A percentile compares a stretch with the other conserved stretches of the same genome.
phyloP scores from a whole-genome alignment of 2,329 filamentous ascomycete genomes.

The Cryphonectria naterciae region DNA sequence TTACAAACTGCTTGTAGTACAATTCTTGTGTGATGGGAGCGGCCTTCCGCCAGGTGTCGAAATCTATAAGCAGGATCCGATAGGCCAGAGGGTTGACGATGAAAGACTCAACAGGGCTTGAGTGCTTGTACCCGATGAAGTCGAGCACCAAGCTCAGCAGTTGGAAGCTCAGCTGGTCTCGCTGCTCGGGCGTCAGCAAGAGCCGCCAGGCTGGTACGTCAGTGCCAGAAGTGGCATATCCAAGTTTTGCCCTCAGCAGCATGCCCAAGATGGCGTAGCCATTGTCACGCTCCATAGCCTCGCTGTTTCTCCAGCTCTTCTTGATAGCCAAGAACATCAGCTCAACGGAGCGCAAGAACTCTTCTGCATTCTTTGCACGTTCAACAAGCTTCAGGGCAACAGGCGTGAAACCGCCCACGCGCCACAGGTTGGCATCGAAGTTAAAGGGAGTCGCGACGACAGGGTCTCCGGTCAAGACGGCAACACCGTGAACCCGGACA shows the following conservation, averaged over 20 bases:
- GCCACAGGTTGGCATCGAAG: conserved; percentile 91
- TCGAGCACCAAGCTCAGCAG: conserved; percentile 77
- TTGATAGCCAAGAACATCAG: conserved; percentile 85
- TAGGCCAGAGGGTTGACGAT: conserved; percentile 97
- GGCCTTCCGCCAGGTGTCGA: conserved; percentile 88
- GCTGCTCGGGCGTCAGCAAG: conserved; percentile 54
- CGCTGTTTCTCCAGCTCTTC: conserved; percentile 95
- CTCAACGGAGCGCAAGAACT: conserved; percentile 76
- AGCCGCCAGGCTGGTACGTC: conserved; percentile 45
- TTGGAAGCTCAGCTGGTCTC: conserved; percentile 60
- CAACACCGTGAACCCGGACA: conserved; percentile 78
- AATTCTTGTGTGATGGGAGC: conserved; percentile 77
- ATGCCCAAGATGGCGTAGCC: conserved; percentile 88
- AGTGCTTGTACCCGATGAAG: conserved; percentile 86
- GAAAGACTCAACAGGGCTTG: conserved; percentile 82
- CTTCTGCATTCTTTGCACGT: conserved; percentile 69
- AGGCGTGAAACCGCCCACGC: conserved; percentile 86
- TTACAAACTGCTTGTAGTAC: conserved; percentile 91
- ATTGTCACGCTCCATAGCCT: conserved; percentile 95
- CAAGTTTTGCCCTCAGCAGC: conserved; percentile 82
- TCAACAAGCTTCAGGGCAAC: conserved; percentile 85
- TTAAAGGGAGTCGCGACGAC: conserved; percentile 80
- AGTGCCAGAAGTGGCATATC: conserved; percentile 49
- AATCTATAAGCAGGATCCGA: conserved; percentile 86
- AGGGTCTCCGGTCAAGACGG: conserved; percentile 80